Percentiles rank a stretch among this genome's conserved stretches.
phyloP scores from a whole-genome alignment of 148 eudicot genomes.

The Pharnaceum exiguum region DNA sequence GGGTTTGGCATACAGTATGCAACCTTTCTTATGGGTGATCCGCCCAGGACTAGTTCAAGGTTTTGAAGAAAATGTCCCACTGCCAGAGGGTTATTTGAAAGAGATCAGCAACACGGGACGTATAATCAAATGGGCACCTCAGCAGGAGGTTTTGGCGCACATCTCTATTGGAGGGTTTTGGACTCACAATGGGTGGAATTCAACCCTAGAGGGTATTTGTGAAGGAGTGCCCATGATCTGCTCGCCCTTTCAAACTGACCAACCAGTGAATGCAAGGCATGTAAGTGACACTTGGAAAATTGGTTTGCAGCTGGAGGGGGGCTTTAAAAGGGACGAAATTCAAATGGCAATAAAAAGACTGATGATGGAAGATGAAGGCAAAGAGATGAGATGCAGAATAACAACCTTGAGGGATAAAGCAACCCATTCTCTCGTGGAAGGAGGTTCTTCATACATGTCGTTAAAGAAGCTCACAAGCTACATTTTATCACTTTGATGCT shows the following conservation, averaged over 20 bases:
- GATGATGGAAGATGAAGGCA: constrained; percentile 33
- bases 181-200: constrained; percentile 58
- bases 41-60: constrained; percentile 19
- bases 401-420: constrained; percentile 28
- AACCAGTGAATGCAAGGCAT: constrained; percentile 25
- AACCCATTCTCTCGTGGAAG: constrained; percentile 15
- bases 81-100: constrained; percentile 28
- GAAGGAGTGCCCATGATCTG: constrained; percentile 56
- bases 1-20: constrained; percentile 39
- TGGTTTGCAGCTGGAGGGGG: constrained; percentile 31
- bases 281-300: constrained; percentile 37
- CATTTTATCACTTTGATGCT: constrained; percentile 22
- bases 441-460: constrained; percentile 34
- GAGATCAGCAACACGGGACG: constrained; percentile 20
- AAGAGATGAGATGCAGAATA: constrained; percentile 26
- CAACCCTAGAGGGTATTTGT: constrained; percentile 38
- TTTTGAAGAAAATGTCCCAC: constrained; percentile 7
- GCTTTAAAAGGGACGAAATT: constrained; percentile 22
- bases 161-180: constrained; percentile 39
- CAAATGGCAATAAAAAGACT: constrained; percentile 25
- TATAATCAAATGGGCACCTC: constrained; percentile 50
- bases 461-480: constrained; percentile 25
- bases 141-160: constrained; percentile 39
- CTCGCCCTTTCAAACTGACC: constrained; percentile 35
- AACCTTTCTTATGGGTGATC: constrained; percentile 40